phyloP scores from a whole-genome alignment of 805 yeast genomes.

The Nakazawaea pomicola region DNA sequence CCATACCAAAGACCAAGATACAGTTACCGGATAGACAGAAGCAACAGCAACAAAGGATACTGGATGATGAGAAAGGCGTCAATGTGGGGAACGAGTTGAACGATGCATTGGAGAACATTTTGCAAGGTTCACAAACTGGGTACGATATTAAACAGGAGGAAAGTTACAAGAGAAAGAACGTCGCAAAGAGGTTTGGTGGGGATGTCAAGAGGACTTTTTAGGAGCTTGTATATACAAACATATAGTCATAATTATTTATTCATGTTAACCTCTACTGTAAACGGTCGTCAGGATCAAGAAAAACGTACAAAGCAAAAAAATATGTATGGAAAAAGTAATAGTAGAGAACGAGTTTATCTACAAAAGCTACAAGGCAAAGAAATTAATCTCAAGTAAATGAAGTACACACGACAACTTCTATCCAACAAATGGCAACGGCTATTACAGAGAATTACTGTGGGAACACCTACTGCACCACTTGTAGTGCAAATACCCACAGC shows the following conservation, averaged over 20 bases:
- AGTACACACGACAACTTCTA: neutral
- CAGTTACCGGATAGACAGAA: no score
- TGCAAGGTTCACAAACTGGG: conserved; percentile 10
- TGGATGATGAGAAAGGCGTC: neutral
- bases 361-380: no score
- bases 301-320: neutral
- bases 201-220: conserved; percentile 7
- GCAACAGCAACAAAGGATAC: no score
- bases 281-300: neutral
- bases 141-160: conserved; percentile 1
- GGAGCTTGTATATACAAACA: conserved; percentile 2
- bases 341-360: no score
- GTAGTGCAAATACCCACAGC: neutral
- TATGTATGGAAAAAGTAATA: neutral
- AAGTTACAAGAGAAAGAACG: neutral
- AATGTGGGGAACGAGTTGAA: conserved; percentile 7
- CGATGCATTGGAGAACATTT: conserved; percentile 2
- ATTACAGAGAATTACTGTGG: neutral
- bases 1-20: neutral
- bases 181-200: conserved; percentile 3
- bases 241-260: neutral
- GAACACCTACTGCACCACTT: neutral
- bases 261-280: neutral
- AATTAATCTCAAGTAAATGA: no score
- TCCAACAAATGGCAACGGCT: neutral